Evolutionary conservation across 192 early-diverging fungal species (phyloP).

Genomic region (Allomyces javanicus): DNA sequence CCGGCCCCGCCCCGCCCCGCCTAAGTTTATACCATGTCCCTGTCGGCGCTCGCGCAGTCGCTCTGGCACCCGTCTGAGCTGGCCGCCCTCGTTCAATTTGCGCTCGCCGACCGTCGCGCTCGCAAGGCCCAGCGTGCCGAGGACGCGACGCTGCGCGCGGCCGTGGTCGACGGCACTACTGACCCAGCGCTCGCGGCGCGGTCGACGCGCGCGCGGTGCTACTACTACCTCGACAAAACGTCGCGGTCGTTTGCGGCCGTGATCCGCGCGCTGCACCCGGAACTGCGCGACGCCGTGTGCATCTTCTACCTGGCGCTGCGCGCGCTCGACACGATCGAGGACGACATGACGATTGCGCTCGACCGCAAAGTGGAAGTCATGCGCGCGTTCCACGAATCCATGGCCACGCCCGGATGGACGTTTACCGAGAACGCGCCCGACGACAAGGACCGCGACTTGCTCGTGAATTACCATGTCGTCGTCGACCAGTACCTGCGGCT

Average conservation of each 20-base stretch:
- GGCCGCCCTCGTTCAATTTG: slow-evolving; percentile 42
- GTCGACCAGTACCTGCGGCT: slow-evolving; percentile 73
- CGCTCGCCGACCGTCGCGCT: slow-evolving; percentile 6
- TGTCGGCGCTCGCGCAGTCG: slow-evolving; percentile 37
- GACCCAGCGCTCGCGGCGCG: slow-evolving; percentile 6
- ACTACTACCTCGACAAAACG: slow-evolving; percentile 79
- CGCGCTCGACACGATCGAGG: slow-evolving; percentile 94
- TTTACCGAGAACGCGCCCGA: slow-evolving; percentile 64
- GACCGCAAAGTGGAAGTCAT: slow-evolving; percentile 58
- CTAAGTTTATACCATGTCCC: too few relatives aligned
- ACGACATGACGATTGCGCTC: slow-evolving; percentile 82
- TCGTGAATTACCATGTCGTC: slow-evolving; percentile 76
- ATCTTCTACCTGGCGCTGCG: slow-evolving; percentile 91
- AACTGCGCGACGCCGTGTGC: slow-evolving; percentile 65
- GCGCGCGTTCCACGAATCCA: slow-evolving; percentile 56
- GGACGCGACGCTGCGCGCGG: slow-evolving; percentile 30
- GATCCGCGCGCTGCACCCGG: slow-evolving; percentile 67
- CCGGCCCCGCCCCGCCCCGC: too few relatives aligned
- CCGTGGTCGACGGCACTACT: slow-evolving; percentile 32
- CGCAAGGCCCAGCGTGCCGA: slow-evolving; percentile 9
- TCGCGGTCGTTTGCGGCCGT: slow-evolving; percentile 92
- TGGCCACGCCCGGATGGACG: slow-evolving; percentile 59
- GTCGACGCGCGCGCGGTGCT: slow-evolving; percentile 46
- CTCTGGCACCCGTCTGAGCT: slow-evolving; percentile 70
- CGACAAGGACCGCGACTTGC: slow-evolving; percentile 82